A percentile compares a stretch with the other conserved stretches of the same genome.
Evolutionary conservation across 768 basidiomycete species (phyloP).

Genomic region (Rhodotorula babjevae): DNA sequence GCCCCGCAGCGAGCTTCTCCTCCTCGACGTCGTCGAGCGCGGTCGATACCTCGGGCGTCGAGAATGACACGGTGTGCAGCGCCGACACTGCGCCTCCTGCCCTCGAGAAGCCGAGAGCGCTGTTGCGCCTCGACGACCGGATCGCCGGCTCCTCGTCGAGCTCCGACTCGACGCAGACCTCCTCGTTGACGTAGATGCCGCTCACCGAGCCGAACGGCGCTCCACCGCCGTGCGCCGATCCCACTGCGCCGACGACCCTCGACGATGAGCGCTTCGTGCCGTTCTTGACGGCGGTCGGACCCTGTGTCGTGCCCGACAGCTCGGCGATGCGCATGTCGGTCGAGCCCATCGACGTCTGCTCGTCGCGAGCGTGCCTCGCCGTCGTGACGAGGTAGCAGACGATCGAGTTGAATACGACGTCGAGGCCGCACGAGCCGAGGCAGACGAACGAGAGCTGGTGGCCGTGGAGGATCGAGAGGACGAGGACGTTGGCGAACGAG

Average conservation of each 20-base stretch:
- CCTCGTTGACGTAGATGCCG: not conserved
- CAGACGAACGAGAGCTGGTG: slow-evolving; percentile 54
- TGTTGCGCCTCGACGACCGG: too few relatives aligned
- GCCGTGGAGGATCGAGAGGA: slow-evolving; percentile 54
- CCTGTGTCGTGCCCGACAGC: not conserved
- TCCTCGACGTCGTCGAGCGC: not conserved
- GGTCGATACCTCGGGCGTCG: not conserved
- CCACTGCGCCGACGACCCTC: not conserved
- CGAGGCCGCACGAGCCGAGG: slow-evolving; percentile 50
- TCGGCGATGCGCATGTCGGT: not conserved
- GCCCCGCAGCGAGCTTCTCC: not conserved
- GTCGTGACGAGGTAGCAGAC: slow-evolving; percentile 12
- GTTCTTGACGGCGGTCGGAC: not conserved
- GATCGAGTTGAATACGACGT: slow-evolving; percentile 42
- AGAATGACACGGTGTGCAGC: not conserved
- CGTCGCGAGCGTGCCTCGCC: not conserved
- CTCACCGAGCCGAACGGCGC: not conserved
- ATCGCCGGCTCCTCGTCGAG: not conserved
- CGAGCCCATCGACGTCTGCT: not conserved
- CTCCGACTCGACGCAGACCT: not conserved
- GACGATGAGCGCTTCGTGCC: not conserved
- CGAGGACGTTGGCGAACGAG: slow-evolving; percentile 48
- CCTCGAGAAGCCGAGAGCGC: not conserved
- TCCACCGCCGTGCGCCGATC: not conserved
- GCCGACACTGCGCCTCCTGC: not conserved